Evolutionary conservation across 306 rosid genomes (phyloP).

Genomic region (Coriaria nepalensis): DNA sequence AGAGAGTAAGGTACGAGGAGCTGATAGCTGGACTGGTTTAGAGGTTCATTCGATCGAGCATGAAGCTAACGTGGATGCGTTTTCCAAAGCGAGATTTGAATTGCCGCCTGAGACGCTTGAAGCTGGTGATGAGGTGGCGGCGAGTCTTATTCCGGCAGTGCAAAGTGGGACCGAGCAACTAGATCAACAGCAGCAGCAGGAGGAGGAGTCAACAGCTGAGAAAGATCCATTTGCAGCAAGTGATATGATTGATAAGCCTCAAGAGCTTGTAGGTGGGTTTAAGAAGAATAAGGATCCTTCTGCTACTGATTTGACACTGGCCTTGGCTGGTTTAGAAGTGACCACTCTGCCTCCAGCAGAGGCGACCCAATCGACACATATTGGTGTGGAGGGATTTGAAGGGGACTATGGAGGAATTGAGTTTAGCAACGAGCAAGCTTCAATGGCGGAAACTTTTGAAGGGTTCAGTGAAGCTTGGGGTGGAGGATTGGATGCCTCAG

Average conservation of each 20-base stretch:
- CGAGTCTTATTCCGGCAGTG: conserved; percentile 36
- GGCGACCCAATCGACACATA: conserved; percentile 82
- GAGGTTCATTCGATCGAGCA: conserved; percentile 69
- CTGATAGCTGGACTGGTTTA: conserved; percentile 38
- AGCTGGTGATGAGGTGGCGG: conserved; percentile 65
- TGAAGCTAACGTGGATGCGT: conserved; percentile 43
- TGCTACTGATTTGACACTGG: conserved; percentile 57
- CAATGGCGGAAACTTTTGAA: conserved; percentile 78
- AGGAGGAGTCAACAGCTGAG: conserved; percentile 40
- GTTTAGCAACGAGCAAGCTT: conserved; percentile 60
- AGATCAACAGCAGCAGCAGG: conserved; percentile 35
- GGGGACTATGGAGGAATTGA: conserved; percentile 95
- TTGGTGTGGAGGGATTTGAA: conserved; percentile 91
- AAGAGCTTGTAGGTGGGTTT: conserved; percentile 63
- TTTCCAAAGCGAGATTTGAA: conserved; percentile 42
- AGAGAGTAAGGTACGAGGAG: conserved; percentile 87
- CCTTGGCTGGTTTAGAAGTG: conserved; percentile 80
- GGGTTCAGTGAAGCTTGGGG: conserved; percentile 90
- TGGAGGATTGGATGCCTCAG: conserved; percentile 89
- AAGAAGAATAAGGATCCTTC: conserved; percentile 74
- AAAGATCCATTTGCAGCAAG: conserved; percentile 93
- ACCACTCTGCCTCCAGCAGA: conserved; percentile 78
- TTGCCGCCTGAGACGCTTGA: conserved; percentile 68
- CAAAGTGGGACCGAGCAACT: conserved; percentile 32
- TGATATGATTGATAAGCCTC: conserved; percentile 69